Evolutionary conservation across 1,284 basidiomycete genomes (phyloP).

Genomic region (Grifola frondosa): DNA sequence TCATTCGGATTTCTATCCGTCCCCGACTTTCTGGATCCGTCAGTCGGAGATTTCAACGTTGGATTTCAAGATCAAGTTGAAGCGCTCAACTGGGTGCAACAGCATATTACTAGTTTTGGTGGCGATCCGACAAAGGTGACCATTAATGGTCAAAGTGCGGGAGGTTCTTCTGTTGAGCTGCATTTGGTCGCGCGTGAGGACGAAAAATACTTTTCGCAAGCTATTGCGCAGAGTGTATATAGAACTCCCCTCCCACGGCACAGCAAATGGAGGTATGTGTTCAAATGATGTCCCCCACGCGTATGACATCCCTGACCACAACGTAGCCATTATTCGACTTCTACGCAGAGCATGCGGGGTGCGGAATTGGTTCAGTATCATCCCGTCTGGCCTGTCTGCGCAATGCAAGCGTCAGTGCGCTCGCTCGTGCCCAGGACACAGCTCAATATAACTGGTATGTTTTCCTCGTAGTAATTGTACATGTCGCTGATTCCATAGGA

Average conservation of each 20-base stretch:
- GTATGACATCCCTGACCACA: not conserved
- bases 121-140: slow-evolving; percentile 57
- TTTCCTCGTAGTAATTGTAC: slow-evolving; percentile 4
- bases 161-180: slow-evolving; percentile 52
- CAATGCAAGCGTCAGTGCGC: slow-evolving; percentile 45
- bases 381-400: slow-evolving; percentile 47
- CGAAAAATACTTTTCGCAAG: slow-evolving; percentile 45
- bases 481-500: not conserved
- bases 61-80: slow-evolving; percentile 63
- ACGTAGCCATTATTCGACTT: slow-evolving; percentile 50
- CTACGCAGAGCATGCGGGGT: slow-evolving; percentile 48
- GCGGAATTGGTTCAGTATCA: slow-evolving; percentile 36
- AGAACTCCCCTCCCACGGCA: slow-evolving; percentile 46
- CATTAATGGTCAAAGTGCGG: slow-evolving; percentile 65
- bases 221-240: slow-evolving; percentile 61
- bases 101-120: slow-evolving; percentile 61
- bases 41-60: slow-evolving; percentile 53
- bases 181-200: slow-evolving; percentile 49
- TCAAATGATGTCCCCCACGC: not conserved
- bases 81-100: slow-evolving; percentile 62
- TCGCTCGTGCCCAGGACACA: slow-evolving; percentile 56
- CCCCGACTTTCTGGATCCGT: slow-evolving; percentile 41
- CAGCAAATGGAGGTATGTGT: slow-evolving; percentile 47
- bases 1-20: slow-evolving; percentile 44
- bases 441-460: slow-evolving; percentile 31